Conservation (phyloP, 2,329 filamentous ascomycete species). For the Botrytis tulipae region DNA sequence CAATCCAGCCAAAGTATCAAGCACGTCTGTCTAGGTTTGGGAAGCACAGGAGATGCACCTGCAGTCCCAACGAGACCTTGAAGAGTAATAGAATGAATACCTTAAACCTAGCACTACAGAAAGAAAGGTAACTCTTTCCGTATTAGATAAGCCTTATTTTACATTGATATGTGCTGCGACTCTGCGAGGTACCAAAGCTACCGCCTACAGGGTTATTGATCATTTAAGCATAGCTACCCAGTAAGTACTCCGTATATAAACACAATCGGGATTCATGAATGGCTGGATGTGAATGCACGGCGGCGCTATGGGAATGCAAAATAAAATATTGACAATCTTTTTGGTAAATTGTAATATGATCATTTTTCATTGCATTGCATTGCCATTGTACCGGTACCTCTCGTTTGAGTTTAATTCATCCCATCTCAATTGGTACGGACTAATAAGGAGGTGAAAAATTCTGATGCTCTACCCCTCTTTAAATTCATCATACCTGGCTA, state of each 20-base stretch:
- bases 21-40: not conserved
- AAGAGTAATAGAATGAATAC: not conserved
- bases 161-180: conserved; percentile 12
- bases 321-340: not conserved
- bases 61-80: not conserved
- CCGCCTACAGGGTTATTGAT: not conserved
- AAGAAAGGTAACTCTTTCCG: not conserved
- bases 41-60: not conserved
- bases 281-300: not conserved
- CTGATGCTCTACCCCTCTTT: not conserved
- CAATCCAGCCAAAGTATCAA: not conserved
- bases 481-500: not conserved
- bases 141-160: not conserved
- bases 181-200: conserved; percentile 15
- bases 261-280: not conserved
- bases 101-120: not conserved
- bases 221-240: not conserved
- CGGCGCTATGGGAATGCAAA: not conserved
- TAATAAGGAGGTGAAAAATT: not conserved
- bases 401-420: not conserved
- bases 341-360: not conserved
- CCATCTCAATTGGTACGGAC: not conserved
- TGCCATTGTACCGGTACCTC: not conserved
- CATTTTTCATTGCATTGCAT: not conserved
- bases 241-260: not conserved